A percentile compares a stretch with the other conserved stretches of the same genome.
These are phyloP conservation scores for Colletotrichum chlorophyti DNA, from an alignment of 2,329 filamentous ascomycete genomes.

Conservation along the genomic window DNA sequence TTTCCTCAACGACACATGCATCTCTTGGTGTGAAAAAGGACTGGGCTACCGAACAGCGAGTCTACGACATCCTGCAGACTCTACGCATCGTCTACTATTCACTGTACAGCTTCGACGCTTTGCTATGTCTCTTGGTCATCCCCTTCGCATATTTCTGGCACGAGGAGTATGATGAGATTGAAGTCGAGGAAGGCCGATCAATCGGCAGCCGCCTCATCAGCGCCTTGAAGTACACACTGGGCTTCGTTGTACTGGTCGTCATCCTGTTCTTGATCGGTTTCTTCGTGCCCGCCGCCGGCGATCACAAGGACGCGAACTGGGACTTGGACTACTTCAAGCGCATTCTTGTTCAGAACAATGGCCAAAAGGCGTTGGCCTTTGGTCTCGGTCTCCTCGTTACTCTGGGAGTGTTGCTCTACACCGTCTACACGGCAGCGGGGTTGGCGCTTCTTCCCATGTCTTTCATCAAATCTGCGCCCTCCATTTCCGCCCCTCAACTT, in stretches of 20 bases:
- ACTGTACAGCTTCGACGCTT: constrained; percentile 88
- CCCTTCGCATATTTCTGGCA: constrained; percentile 99
- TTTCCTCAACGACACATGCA: constrained; percentile 84
- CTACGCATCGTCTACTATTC: constrained; percentile 91
- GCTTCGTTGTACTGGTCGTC: constrained; percentile 80
- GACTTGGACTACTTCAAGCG: constrained; percentile 93
- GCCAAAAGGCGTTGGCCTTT: constrained; percentile 92
- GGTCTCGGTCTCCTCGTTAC: constrained; percentile 87
- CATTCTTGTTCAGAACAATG: constrained; percentile 83
- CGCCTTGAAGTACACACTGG: constrained; percentile 90
- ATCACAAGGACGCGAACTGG: constrained; percentile 69
- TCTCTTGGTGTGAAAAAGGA: constrained; percentile 85
- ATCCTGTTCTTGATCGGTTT: constrained; percentile 91
- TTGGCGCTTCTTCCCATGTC: constrained; percentile 88
- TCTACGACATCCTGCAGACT: constrained; percentile 79
- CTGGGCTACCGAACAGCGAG: constrained; percentile 86
- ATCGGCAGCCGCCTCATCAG: constrained; percentile 75
- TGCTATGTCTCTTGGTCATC: constrained; percentile 87
- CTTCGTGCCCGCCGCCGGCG: constrained; percentile 83
- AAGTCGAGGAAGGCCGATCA: constrained; percentile 79
- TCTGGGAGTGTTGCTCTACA: constrained; percentile 84
- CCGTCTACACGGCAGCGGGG: constrained; percentile 87
- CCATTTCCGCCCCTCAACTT: constrained; percentile 81
- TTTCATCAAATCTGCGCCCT: constrained; percentile 89
- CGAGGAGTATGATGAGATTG: constrained; percentile 95